These are phyloP conservation scores for Rhodotorula sp. DNA, from an alignment of 1,284 basidiomycete genomes.

Conservation along the genomic window DNA sequence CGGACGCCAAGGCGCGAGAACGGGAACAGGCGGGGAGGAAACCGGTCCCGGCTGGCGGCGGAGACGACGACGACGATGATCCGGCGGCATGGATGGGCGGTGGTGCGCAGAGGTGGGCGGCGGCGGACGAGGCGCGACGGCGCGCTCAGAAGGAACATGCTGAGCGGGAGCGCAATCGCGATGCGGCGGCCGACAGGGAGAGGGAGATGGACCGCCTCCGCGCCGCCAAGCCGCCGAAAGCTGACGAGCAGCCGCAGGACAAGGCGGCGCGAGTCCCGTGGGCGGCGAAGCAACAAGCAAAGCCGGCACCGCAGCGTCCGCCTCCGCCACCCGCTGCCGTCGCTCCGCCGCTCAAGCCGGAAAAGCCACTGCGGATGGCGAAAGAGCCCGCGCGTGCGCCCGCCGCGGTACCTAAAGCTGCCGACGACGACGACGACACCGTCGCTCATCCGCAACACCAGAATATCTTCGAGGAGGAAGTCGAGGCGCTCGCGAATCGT, in stretches of 20 bases:
- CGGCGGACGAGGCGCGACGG: not conserved
- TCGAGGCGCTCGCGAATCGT: not conserved
- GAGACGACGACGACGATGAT: not conserved
- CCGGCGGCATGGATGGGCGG: not conserved
- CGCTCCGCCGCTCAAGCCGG: too few relatives aligned
- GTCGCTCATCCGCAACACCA: too few relatives aligned
- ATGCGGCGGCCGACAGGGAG: not conserved
- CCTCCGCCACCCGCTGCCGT: not conserved
- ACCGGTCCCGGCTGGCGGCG: not conserved
- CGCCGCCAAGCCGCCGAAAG: too few relatives aligned
- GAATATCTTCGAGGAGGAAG: conserved; percentile 17
- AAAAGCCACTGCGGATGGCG: not conserved
- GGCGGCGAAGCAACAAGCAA: not conserved
- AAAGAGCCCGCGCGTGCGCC: too few relatives aligned
- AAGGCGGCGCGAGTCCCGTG: not conserved
- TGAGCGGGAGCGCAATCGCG: not conserved
- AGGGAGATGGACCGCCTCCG: not conserved
- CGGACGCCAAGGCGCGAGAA: not conserved
- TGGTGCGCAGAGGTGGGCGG: not conserved
- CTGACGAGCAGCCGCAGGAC: not conserved
- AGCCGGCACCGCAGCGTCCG: not conserved
- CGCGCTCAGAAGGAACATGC: not conserved
- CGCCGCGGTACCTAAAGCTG: not conserved
- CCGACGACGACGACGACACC: not conserved
- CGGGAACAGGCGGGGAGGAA: not conserved